Conservation (phyloP, 2,329 filamentous ascomycete species). For the Epichloe baconii region DNA sequence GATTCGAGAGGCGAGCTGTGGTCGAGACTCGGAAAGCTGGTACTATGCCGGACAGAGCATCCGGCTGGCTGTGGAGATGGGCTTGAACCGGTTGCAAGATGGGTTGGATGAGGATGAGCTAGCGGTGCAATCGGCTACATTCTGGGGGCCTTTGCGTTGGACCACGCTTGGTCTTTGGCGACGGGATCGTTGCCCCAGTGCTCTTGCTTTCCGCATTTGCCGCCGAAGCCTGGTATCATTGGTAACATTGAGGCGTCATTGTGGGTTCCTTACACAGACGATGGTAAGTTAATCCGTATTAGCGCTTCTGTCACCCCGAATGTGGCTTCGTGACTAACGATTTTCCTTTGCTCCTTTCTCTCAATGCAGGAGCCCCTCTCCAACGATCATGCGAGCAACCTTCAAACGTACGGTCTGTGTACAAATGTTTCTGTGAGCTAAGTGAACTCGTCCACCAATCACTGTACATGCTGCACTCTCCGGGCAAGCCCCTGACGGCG, state of each 20-base stretch:
- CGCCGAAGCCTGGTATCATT: constrained; percentile 47
- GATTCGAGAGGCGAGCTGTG: constrained; percentile 59
- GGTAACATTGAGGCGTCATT: constrained; percentile 45
- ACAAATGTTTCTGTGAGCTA: constrained; percentile 56
- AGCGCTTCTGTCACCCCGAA: neutral
- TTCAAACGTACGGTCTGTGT: constrained; percentile 55
- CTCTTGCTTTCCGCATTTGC: constrained; percentile 42
- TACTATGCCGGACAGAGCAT: constrained; percentile 61
- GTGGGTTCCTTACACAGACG: constrained; percentile 46
- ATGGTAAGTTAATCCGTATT: constrained; percentile 26
- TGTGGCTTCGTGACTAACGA: neutral
- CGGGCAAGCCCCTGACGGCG: constrained; percentile 50
- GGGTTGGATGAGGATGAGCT: constrained; percentile 39
- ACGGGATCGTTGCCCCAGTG: constrained; percentile 49
- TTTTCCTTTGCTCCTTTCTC: neutral
- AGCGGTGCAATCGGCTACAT: constrained; percentile 46
- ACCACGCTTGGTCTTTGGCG: constrained; percentile 54
- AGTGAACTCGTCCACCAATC: constrained; percentile 63
- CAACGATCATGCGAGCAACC: constrained; percentile 46
- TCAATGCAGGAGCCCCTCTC: constrained; percentile 32
- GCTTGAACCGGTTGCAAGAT: constrained; percentile 43
- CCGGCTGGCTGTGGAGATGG: constrained; percentile 58
- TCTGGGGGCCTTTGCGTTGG: constrained; percentile 51
- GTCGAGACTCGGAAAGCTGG: constrained; percentile 60
- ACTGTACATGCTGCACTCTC: constrained; percentile 59